Percentiles rank a stretch among this genome's conserved stretches.
These are phyloP conservation scores for Sugiyamaella chiloensis DNA, from an alignment of 805 yeast species.

Conservation along the genomic window DNA sequence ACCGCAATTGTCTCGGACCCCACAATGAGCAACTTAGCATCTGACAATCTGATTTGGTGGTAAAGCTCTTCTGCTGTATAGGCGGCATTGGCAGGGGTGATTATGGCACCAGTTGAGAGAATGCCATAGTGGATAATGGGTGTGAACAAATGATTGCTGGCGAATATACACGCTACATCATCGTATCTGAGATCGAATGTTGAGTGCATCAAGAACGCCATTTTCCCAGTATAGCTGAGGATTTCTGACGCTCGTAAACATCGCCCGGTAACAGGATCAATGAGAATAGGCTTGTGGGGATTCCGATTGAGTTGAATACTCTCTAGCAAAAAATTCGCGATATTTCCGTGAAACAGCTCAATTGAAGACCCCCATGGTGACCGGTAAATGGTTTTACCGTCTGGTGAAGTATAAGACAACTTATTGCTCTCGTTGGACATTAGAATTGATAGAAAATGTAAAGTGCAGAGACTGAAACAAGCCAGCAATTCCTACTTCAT, in stretches of 20 bases:
- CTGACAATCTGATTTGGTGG: slow-evolving; percentile 26
- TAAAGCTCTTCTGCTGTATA: slow-evolving; percentile 33
- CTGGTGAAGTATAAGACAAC: no score
- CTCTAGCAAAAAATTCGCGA: no score
- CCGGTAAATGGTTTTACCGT: no score
- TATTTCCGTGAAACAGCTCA: no score
- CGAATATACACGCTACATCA: slow-evolving; percentile 33
- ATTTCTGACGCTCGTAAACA: slow-evolving; percentile 18
- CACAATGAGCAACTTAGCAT: slow-evolving; percentile 23
- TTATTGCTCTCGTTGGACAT: no score
- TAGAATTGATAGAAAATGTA: no score
- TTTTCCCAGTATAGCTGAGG: slow-evolving; percentile 16
- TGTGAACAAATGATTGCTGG: slow-evolving; percentile 29
- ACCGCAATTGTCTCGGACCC: slow-evolving; percentile 12
- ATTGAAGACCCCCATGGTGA: no score
- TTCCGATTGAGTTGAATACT: no score
- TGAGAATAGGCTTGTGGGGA: no score
- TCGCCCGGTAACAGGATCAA: slow-evolving; percentile 27
- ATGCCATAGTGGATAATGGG: slow-evolving; percentile 31
- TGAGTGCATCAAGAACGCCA: slow-evolving; percentile 24
- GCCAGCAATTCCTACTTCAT: no score
- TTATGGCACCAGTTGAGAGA: slow-evolving; percentile 30
- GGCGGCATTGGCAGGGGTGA: slow-evolving; percentile 35
- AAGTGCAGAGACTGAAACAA: no score
- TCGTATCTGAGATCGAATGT: slow-evolving; percentile 23